Evolutionary conservation across 257 asterid species (phyloP).

Genomic region (Primulina eburnea): DNA sequence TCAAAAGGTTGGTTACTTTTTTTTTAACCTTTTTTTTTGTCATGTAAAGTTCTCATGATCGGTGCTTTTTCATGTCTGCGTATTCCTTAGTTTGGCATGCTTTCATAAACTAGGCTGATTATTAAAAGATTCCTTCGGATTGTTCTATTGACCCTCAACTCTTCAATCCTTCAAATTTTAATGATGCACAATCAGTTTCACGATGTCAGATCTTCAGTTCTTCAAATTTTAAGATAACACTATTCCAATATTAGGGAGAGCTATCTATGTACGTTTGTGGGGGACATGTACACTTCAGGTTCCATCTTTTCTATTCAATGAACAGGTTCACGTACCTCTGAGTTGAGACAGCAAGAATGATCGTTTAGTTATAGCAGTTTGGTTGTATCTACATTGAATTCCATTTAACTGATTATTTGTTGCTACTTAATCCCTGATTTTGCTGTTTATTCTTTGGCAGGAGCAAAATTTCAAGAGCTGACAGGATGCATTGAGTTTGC

Average conservation of each 20-base stretch:
- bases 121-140: background rate
- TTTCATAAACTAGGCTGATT: background rate
- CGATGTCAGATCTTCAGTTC: background rate
- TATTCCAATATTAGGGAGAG: background rate
- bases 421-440: background rate
- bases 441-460: constrained; percentile 27
- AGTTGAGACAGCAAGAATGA: constrained; percentile 3
- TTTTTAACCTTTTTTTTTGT: no score
- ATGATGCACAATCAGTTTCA: background rate
- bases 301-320: background rate
- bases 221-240: no score
- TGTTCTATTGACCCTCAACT: constrained; percentile 1
- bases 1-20: constrained; percentile 32
- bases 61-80: background rate
- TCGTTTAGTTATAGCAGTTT: background rate
- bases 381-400: background rate
- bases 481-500: constrained; percentile 43
- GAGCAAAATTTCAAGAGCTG: constrained; percentile 37
- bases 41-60: background rate
- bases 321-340: background rate
- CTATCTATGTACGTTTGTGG: background rate
- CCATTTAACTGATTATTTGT: constrained; percentile 9
- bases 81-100: background rate
- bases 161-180: background rate
- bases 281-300: background rate